Evolutionary conservation across 73 alveolate species (phyloP), one percentile per base, ranked within the genome.

Genomic region (Paramecium sonneborni): DNA sequence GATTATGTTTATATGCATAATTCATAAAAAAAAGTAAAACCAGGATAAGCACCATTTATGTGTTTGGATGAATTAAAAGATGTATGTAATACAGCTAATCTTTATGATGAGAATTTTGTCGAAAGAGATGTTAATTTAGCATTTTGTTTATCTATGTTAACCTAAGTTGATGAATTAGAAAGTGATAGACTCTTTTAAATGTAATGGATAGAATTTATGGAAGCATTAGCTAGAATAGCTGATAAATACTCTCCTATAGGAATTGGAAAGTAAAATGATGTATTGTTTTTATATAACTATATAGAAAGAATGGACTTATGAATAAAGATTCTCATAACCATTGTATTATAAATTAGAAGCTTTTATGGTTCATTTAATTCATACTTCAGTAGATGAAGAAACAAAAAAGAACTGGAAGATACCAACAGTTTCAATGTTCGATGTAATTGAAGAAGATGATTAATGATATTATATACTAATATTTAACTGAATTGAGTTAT

Each of bases 41-140:
- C 99, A 43, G 99, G 99, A 15, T 79, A 93, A 34, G 24, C 86
- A 20, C 70, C 84, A 37, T 92, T 92, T 72, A 94, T 94, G 97
- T 92, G 94, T 52, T 52, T 94, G 1, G 95, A 94, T 39, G 97
- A 94, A 69, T 92, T 92, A 18, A 76, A 85, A 41, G 92, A 69
- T 26, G 56, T 94, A 24, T 79, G 86, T 9, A 39, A 41, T 21
- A 92, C 41, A 67, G 94, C 82, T 12, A 85, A 67, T 38, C 57
- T 93, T 0, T 86, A 28, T 30, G 92, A 91, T 76, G 96, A 93
- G 6, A 76, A 76, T 32, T 92, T 76, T 46, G 95, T 93, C 34
- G 90, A 86, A n/a, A 92, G 96, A 74, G 96, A 93, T 74, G 92
- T 95, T 5, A 95, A 87, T 85, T 32, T 95, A 18, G 88, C 92